A percentile compares a stretch with the other conserved stretches of the same genome.
These are phyloP conservation scores for Crithidia brevicula DNA, from an alignment of 208 protist genomes.

Conservation along the genomic window DNA sequence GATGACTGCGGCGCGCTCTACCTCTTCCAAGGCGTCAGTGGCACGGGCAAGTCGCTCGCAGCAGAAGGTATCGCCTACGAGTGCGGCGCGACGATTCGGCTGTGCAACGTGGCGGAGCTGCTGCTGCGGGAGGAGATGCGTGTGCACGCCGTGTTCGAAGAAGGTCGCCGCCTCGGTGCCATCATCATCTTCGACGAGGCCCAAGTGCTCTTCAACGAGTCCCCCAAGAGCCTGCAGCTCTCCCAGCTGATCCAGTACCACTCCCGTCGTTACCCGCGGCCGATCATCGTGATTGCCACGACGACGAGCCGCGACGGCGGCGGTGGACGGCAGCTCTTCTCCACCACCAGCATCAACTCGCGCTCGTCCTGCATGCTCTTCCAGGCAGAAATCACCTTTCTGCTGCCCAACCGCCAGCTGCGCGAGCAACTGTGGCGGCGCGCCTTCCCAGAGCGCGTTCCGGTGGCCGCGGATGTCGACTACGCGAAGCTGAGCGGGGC, in stretches of 20 bases:
- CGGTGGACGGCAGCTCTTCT: conserved; percentile 31
- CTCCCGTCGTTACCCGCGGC: conserved; percentile 65
- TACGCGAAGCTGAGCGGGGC: conserved; percentile 54
- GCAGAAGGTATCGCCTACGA: conserved; percentile 93
- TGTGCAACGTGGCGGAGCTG: conserved; percentile 84
- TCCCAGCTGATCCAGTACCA: conserved; percentile 87
- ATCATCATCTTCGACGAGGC: conserved; percentile 91
- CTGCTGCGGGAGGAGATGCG: conserved; percentile 56
- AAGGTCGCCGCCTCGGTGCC: conserved; percentile 81
- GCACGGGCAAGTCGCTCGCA: conserved; percentile 88
- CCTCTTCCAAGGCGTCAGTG: conserved; percentile 85
- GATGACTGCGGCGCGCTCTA: conserved; percentile 39
- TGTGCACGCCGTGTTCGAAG: conserved; percentile 76
- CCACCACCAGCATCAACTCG: conserved; percentile 43
- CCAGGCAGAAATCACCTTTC: conserved; percentile 62
- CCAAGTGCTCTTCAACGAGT: conserved; percentile 85
- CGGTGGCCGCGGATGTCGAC: conserved; percentile 60
- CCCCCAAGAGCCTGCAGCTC: conserved; percentile 57
- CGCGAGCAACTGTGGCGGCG: conserved; percentile 74
- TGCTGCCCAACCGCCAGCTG: conserved; percentile 52
- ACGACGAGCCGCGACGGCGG: conserved; percentile 44
- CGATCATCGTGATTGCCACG: conserved; percentile 86
- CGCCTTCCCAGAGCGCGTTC: conserved; percentile 74
- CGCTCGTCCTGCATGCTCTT: conserved; percentile 61
- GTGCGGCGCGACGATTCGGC: conserved; percentile 83